Base-by-base conservation (phyloP, 441 rosid species). In the Jatropha podagrica region DNA sequence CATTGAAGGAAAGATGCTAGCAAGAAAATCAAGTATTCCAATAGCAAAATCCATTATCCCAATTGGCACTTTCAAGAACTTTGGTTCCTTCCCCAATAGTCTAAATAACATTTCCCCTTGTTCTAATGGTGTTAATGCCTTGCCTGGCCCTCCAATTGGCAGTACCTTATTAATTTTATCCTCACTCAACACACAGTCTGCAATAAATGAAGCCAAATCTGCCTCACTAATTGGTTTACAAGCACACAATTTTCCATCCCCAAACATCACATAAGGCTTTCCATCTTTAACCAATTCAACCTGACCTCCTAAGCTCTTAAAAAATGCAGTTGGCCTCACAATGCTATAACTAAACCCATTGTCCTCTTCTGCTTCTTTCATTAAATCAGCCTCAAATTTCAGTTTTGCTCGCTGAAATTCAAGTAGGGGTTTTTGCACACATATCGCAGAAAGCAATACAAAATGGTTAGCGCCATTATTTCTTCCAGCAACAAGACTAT, bases 251-350 rank as follows among this genome's bases (percentile, higher is more conserved):
- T 83, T 91, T 54, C 99, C 99, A 71, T 93, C 97, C 54, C 97
- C 97, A 73, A 95, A 95, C 99, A 93, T 93, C 61, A 95, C 98
- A 82, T 88, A 95, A 74, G 98, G 99, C 78, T 95, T 95, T 72
- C 98, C 98, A 52, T 90, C 95, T 86, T 93, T 93, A 69, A 93
- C 97, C 37, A 92, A 72, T 64, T 95, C 97, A 10, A 95, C 93
- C 76, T 95, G 98, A 59, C 97, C 98, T 58, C 96, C 98, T 77
- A 95, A 83, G 61, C 99, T 95, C 86, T 95, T 93, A 69, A 95
- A 93, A 76, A 93, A 95, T 11, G 97, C 97, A 0, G 98, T 92
- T 72, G 98, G 97, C 83, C 98, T 88, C 61, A 91, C 98, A 67
- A 95, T 91, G 56, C 96, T 89, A 69, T 86, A 94, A 1, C 86